Base-by-base conservation (phyloP, 225 moss, liverwort and hornwort genomes). In the Polytrichum commune region DNA sequence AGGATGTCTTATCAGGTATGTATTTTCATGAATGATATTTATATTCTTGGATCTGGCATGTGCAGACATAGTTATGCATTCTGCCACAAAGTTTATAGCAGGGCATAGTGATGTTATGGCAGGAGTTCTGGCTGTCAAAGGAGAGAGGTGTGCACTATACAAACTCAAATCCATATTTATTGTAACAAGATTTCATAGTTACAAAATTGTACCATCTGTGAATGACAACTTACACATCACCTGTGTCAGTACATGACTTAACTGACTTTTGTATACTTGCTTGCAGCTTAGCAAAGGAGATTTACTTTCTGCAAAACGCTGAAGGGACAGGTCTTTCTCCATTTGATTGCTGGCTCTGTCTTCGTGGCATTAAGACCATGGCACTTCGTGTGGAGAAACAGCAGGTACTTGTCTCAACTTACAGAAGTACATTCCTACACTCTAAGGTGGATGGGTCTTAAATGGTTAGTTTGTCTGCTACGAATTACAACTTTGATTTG, bases 51-150 rank as follows among this genome's bases (percentile, higher is more conserved):
- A 46, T 46, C 46, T 46, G 46, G 62, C 66, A 67, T 78, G 75
- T 70, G 55, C 85, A 88, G 89, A 95, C 75, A 95, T 95, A 23
- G 93, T 95, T 66, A 91, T 95, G 90, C 91, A 93, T 70, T 95
- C 95, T 75, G 95, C 93, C 13, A 95, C 95, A 38, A 95, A 95
- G 82, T 95, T 96, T 54, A 92, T 96, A 63, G 75, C 91, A 65
- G 96, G 96, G 58, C 96, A 96, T 75, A 92, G 96, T 72, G 96
- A 96, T 81, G 90, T 96, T 35, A 91, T 91, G 92, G 96, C 91
- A 76, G 93, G 96, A 60, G 90, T 96, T 69, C 90, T 96, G 29
- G 93, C 93, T 73, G 86, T 96, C 32, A 93, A 96, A 67, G 92
- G 89, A 70, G 90, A 89, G 65, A 89, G 93, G 91, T 91, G 74